Base-by-base conservation (phyloP, 768 basidiomycete genomes). In the Gelatoporia subvermispora region DNA sequence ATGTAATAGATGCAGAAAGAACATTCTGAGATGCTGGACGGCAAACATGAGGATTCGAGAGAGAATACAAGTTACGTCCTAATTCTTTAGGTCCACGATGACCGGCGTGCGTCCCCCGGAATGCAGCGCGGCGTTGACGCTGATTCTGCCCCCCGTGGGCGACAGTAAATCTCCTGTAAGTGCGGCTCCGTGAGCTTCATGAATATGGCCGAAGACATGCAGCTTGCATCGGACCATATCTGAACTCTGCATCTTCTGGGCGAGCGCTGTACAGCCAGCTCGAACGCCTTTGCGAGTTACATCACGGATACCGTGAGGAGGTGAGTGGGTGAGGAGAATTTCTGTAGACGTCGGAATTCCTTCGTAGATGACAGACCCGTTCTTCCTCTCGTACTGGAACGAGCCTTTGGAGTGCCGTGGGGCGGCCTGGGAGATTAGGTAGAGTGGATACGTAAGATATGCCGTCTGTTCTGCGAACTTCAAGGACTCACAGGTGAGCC, bases 161-260 rank as follows among this genome's bases (percentile, higher is more conserved):
- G 35, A 10, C 24, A 38, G 38, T 13, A 20, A 40, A 23, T 21
- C 39, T 1, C 41, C 52, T 15, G 46, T 48, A 4, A 64, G 35
- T 2, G 43, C 42, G 5, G 54, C 60, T 0, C 70, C 70, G 22
- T 58, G 60, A 1, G 60, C 69, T 50, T 72, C 70, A 24, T 72
- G 70, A 11, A 72, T 69, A 50, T 71, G 70, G 3, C 70, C 70
- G 22, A 59, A 72, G 42, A 72, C 66, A 47, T 71, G 70, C 43
- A 72, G 48, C 40, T 58, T 56, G 48, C 65, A 66, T 2, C 43
- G 44, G 23, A 43, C 37, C 5, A 70, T 52, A 21, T 61, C 59
- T 2, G 22, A 35, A 15, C 43, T 47, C 15, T 20, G 41, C n/a
- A 71, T 34, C 9, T 56, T 53, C 18, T 39, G 41, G 1, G 62